Evolutionary conservation across 306 rosid genomes (phyloP).

Genomic region (Canavalia gladiata): DNA sequence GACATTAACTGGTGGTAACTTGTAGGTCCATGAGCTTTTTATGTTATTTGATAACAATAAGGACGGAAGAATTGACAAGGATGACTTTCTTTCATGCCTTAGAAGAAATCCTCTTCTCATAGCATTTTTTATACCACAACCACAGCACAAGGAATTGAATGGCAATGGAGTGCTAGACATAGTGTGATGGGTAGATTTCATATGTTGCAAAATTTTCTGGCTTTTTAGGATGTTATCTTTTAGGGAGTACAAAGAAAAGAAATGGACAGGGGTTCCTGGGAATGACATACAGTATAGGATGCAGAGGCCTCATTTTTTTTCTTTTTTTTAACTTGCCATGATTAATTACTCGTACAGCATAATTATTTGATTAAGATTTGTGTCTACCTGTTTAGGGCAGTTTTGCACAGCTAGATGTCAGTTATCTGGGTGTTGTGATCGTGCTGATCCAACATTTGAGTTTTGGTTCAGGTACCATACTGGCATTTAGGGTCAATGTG

Average conservation of each 20-base stretch:
- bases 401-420: slow-evolving; percentile 43
- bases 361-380: slow-evolving; percentile 39
- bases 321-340: slow-evolving; percentile 36
- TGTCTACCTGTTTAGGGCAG: slow-evolving; percentile 50
- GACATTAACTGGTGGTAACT: slow-evolving; percentile 30
- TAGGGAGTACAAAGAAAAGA: slow-evolving; percentile 33
- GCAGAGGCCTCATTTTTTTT: slow-evolving; percentile 20
- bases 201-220: slow-evolving; percentile 29
- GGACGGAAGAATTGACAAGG: slow-evolving; percentile 75
- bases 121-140: slow-evolving; percentile 73
- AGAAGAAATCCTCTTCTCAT: slow-evolving; percentile 80
- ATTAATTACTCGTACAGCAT: slow-evolving; percentile 30
- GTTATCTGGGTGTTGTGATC: slow-evolving; percentile 38
- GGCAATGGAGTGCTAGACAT: slow-evolving; percentile 52
- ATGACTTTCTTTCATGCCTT: slow-evolving; percentile 68
- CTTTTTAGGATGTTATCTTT: slow-evolving; percentile 35
- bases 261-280: slow-evolving; percentile 42
- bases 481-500: slow-evolving; percentile 46
- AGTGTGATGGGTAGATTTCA: slow-evolving; percentile 52
- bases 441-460: slow-evolving; percentile 39
- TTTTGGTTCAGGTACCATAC: slow-evolving; percentile 45
- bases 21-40: slow-evolving; percentile 75
- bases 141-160: slow-evolving; percentile 49
- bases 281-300: slow-evolving; percentile 39
- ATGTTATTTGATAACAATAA: slow-evolving; percentile 63